Conservation (phyloP, 1,284 basidiomycete species). For the Sanghuangporus baumii region DNA sequence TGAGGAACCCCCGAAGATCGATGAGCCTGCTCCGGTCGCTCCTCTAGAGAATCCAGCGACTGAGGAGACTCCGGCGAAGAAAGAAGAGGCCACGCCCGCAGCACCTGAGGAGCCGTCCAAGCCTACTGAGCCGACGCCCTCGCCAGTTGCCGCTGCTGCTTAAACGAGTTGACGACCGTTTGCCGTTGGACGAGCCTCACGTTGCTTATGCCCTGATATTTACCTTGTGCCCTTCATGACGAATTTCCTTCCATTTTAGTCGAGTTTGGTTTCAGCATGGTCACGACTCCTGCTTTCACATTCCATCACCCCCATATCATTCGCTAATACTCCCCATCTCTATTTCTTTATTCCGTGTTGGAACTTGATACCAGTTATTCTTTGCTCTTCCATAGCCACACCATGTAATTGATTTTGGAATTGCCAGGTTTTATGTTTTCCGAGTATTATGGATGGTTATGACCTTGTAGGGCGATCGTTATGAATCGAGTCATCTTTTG, state of each 20-base stretch:
- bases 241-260: slow-evolving; percentile 1
- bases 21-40: slow-evolving; percentile 66
- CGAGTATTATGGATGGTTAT: not conserved
- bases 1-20: slow-evolving; percentile 74
- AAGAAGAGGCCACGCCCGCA: slow-evolving; percentile 31
- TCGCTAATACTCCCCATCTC: slow-evolving; percentile 17
- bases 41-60: slow-evolving; percentile 70
- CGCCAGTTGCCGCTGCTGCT: slow-evolving; percentile 30
- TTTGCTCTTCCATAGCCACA: slow-evolving; percentile 14
- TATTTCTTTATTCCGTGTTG: slow-evolving; percentile 15
- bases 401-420: slow-evolving; percentile 16
- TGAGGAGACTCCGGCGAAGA: slow-evolving; percentile 31
- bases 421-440: slow-evolving; percentile 8
- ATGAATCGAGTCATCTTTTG: not conserved
- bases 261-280: slow-evolving; percentile 10
- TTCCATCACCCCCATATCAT: slow-evolving; percentile 15
- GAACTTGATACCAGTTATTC: slow-evolving; percentile 18
- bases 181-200: slow-evolving; percentile 9
- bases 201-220: slow-evolving; percentile 22
- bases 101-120: slow-evolving; percentile 27
- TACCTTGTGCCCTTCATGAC: slow-evolving; percentile 39
- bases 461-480: not conserved
- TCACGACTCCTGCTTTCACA: slow-evolving; percentile 18
- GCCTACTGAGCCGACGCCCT: slow-evolving; percentile 28
- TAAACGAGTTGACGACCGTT: slow-evolving; percentile 13